Evolutionary conservation across 352 stramenopile genomes (phyloP), one percentile per base, ranked within the genome.

Genomic region (Pythium graminicola): DNA sequence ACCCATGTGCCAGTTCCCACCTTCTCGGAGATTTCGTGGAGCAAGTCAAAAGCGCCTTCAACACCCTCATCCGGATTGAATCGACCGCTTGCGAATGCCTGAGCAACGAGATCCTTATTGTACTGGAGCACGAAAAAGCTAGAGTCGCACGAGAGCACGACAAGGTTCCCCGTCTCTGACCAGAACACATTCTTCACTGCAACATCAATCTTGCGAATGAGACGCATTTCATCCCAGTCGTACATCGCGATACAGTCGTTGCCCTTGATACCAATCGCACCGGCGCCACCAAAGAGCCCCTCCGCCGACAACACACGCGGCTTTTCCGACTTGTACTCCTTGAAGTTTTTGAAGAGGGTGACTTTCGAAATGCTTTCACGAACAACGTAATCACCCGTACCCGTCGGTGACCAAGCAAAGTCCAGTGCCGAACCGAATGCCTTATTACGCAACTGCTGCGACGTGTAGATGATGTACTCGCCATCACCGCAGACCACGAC

Each of bases 391-490:
- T 99, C 97, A 31, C 96, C 96, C 6, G 96, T 99, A 44, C 96
- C 97, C 7, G 83, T 90, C 0, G 87, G 86, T 31, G 85, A 96
- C 97, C 97, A 99, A 17, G 95, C 95, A 83, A 99, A 99, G 70
- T 99, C 97, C 26, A 99, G 81, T 0, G 89, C 96, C 31, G 92
- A 82, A 32, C 97, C 97, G 64, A 99, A 99, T 3, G 92, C 91
- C 67, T 99, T 99, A 68, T 94, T 95, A 36, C 90, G 80, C 40
- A 96, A 62, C 56, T 91, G 85, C 75, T 98, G 94, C 8, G 95
- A 92, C 20, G 97, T 99, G 78, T 99, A 99, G 65, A 99, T 99
- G 62, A 99, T 99, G 76, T 99, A 99, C 77, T 99, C 97, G 35
- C 96, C 96, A 73, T 99, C 97, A 20, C 97, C 97, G 60, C 94